Conservation (phyloP, 2,329 filamentous ascomycete genomes). For the Gyromitra esculenta region DNA sequence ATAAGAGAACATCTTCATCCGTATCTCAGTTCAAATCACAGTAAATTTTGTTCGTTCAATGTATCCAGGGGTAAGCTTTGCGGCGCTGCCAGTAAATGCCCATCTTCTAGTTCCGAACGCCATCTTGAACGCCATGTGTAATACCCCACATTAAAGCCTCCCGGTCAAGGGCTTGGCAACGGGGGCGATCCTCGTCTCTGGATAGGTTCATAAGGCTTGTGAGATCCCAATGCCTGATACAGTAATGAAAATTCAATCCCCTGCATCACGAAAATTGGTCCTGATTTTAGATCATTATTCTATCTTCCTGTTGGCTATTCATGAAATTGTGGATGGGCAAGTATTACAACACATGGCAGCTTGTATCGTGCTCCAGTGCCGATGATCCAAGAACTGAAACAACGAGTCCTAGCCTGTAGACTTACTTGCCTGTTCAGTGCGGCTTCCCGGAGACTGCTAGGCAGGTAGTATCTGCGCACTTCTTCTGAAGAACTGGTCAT, state of each 20-base stretch:
- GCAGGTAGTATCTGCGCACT: background rate
- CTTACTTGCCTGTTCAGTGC: background rate
- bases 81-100: background rate
- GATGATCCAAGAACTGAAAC: background rate
- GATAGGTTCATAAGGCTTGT: background rate
- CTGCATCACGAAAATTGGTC: too few species aligned
- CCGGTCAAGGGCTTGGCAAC: background rate
- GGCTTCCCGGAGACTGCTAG: background rate
- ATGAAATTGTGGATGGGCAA: background rate
- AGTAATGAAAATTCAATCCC: background rate
- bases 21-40: background rate
- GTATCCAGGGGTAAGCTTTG: slow-evolving; percentile 3
- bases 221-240: background rate
- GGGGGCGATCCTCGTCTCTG: too few species aligned
- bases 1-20: background rate
- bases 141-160: background rate
- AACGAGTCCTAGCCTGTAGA: background rate
- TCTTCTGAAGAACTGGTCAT: background rate
- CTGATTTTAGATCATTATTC: too few species aligned
- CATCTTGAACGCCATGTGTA: background rate
- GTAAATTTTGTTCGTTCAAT: background rate
- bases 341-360: background rate
- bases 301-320: background rate
- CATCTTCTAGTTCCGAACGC: too few species aligned
- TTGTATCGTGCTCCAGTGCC: background rate